Conservation (phyloP, 306 rosid species). For the Mucuna pruriens region DNA sequence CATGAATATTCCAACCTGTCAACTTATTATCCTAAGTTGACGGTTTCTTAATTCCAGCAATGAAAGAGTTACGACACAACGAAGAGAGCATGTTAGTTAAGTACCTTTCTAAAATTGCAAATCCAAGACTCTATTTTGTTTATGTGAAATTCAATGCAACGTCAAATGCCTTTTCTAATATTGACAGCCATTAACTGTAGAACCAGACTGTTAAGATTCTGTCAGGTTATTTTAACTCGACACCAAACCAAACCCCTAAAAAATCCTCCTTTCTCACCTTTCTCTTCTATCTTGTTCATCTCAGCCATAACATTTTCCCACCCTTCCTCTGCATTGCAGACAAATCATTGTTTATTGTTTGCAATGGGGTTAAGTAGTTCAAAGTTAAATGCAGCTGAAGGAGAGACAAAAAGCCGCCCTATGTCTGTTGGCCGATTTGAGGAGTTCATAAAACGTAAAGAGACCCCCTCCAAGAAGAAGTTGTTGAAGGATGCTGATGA, state of each 20-base stretch:
- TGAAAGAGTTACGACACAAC: not conserved
- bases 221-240: constrained; percentile 26
- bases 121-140: not conserved
- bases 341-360: not conserved
- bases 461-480: constrained; percentile 54
- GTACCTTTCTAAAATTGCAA: constrained; percentile 19
- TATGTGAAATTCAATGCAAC: not conserved
- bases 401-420: constrained; percentile 45
- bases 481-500: constrained; percentile 43
- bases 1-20: constrained; percentile 9
- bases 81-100: not conserved
- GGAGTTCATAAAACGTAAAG: constrained; percentile 45
- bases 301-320: not conserved
- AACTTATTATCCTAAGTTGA: constrained; percentile 13
- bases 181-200: constrained; percentile 31
- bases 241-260: constrained; percentile 36
- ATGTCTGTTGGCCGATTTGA: constrained; percentile 27
- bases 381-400: constrained; percentile 44
- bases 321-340: constrained; percentile 9
- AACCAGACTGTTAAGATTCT: constrained; percentile 31
- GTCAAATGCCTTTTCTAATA: constrained; percentile 30
- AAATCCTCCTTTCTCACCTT: not conserved
- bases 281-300: not conserved
- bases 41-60: constrained; percentile 29
- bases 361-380: constrained; percentile 72